Base-by-base conservation (phyloP, 768 basidiomycete genomes). In the Peribolospora baueri region DNA sequence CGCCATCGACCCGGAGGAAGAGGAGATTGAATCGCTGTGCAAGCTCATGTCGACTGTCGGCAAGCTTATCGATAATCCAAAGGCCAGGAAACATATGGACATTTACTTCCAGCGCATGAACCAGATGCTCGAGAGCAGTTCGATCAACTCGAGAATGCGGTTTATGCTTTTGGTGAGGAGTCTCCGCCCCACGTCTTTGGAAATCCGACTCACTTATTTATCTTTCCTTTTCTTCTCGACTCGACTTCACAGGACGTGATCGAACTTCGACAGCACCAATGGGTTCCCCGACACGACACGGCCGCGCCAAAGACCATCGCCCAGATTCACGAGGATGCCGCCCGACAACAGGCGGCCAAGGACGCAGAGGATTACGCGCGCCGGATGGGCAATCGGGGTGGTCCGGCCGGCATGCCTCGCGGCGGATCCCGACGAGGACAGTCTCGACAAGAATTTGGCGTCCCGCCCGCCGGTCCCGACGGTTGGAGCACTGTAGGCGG, bases 1-100 rank as follows among this genome's bases (percentile, higher is more conserved):
- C 65, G 81, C 91, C 56, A 80, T 86, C 61, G 84, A 85, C 63
- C 93, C 88, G 0, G 88, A 95, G 64, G 91, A 97, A 69, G 91
- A 95, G 70, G 90, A 93, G 65, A 83, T 98, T 59, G 91, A 97
- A 74, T 84, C 81, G 50, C 74, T 93, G 55, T 95, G 88, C 75
- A 87, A 86, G 67, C 75, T 97, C 54, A 68, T 98, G 53, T 75
- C 81, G 25, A 95, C 91, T 5, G 84, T 95, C 53, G 91, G 91
- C 54, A 72, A 74, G 54, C 71, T 75, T 13, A 76, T 95, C 53
- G 93, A 97, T 63, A 81, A 78, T 5, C 69, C 68, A 37, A 87
- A 85, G 71, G 80, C 84, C 40, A 77, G 75, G 50, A 80, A 78
- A 11, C 82, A 85, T 63, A 82, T 97, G 77, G 80, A 83, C 61